Percentiles rank a stretch among this genome's conserved stretches.
Evolutionary conservation across 768 basidiomycete species (phyloP).

Genomic region (Tephrocybe rancida): DNA sequence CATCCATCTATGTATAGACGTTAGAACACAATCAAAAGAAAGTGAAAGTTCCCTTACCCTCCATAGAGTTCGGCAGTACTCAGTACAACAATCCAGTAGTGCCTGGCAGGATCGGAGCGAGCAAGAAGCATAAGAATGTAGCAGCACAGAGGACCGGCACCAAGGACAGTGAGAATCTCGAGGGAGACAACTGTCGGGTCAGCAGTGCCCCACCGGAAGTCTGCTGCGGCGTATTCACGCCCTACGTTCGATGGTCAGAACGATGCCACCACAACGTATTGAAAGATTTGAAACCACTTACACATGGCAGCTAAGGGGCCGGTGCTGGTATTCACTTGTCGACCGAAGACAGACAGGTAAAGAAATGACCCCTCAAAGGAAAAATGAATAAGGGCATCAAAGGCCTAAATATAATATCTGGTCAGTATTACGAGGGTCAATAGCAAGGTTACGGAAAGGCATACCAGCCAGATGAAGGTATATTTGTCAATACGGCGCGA

Average conservation of each 20-base stretch:
- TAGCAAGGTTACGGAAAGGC: constrained; percentile 20
- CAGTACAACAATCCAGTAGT: constrained; percentile 81
- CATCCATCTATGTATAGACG: constrained; percentile 63
- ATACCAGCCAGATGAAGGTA: constrained; percentile 80
- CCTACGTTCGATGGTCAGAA: constrained; percentile 39
- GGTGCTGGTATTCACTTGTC: constrained; percentile 66
- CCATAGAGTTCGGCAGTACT: constrained; percentile 81
- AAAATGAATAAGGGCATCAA: constrained; percentile 82
- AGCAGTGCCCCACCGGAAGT: constrained; percentile 78
- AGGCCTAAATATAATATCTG: constrained; percentile 47
- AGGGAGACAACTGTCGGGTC: constrained; percentile 83
- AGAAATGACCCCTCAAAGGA: constrained; percentile 81
- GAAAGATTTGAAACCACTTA: constrained; percentile 36
- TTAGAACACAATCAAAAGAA: background rate
- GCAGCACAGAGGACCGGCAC: constrained; percentile 73
- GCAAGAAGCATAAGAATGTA: constrained; percentile 71
- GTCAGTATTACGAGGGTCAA: background rate
- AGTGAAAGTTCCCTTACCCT: constrained; percentile 43
- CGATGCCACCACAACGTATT: background rate
- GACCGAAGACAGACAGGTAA: constrained; percentile 74
- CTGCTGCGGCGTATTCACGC: constrained; percentile 81
- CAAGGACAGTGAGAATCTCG: constrained; percentile 82
- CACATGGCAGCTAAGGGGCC: constrained; percentile 77
- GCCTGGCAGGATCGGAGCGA: constrained; percentile 62
- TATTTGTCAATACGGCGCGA: constrained; percentile 64